These are phyloP conservation scores for Chlorella sorokiniana DNA, from an alignment of 139 green algal species.

Conservation along the genomic window DNA sequence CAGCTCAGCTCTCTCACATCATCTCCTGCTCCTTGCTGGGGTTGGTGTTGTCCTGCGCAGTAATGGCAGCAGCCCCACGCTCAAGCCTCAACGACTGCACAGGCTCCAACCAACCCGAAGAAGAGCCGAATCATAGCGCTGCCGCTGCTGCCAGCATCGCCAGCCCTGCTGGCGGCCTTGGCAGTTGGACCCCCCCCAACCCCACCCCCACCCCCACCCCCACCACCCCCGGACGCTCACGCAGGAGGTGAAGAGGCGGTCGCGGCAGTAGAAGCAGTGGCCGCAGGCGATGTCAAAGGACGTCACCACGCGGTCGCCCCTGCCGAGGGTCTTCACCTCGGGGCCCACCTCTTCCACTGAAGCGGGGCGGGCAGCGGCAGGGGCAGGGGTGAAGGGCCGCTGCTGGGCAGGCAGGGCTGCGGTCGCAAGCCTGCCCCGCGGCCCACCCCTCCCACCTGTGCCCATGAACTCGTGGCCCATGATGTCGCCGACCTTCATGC, in stretches of 20 bases:
- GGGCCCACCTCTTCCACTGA: conserved; percentile 53
- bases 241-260: conserved; percentile 8
- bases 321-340: conserved; percentile 48
- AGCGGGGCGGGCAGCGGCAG: neutral
- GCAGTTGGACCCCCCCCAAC: no score
- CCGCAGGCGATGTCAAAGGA: conserved; percentile 80
- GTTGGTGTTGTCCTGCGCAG: conserved; percentile 43
- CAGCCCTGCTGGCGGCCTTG: no score
- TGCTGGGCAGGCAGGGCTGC: no score
- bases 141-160: no score
- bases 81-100: no score
- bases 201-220: neutral
- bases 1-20: no score
- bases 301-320: conserved; percentile 71
- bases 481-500: conserved; percentile 41
- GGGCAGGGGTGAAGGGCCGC: neutral
- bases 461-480: conserved; percentile 82
- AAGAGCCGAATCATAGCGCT: no score
- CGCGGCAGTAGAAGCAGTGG: conserved; percentile 64
- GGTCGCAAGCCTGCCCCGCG: no score
- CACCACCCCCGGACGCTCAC: neutral
- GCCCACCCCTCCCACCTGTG: neutral
- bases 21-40: conserved; percentile 47
- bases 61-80: neutral
- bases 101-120: no score